Evolutionary conservation across 2,329 filamentous ascomycete species (phyloP).

Genomic region (Exophiala sp.): DNA sequence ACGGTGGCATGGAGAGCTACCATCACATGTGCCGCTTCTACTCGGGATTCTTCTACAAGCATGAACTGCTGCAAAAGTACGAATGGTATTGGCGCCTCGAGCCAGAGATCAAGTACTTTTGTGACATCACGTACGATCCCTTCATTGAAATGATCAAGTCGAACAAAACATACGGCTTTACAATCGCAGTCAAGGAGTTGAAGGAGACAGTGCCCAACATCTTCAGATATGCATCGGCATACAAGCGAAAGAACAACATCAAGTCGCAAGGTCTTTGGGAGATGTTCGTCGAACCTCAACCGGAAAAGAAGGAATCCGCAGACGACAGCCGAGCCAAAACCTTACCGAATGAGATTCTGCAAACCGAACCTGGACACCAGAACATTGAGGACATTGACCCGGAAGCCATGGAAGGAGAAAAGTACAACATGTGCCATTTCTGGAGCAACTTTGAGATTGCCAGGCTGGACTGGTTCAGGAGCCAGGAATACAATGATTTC

Average conservation of each 20-base stretch:
- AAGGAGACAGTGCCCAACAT: slow-evolving; percentile 98
- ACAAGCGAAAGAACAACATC: slow-evolving; percentile 87
- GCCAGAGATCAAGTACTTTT: slow-evolving; percentile 99
- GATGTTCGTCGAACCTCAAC: slow-evolving; percentile 84
- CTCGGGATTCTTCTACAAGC: slow-evolving; percentile 99
- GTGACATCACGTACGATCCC: slow-evolving; percentile 97
- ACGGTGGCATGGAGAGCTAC: slow-evolving; percentile 97
- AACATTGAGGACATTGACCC: slow-evolving; percentile 78
- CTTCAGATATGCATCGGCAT: slow-evolving; percentile 97
- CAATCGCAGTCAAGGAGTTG: slow-evolving; percentile 96
- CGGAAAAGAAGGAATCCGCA: slow-evolving; percentile 44
- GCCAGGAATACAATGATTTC: slow-evolving; percentile 95
- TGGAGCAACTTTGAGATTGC: slow-evolving; percentile 99
- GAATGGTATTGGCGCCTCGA: slow-evolving; percentile 99
- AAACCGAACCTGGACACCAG: slow-evolving; percentile 67
- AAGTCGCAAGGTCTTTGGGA: slow-evolving; percentile 94
- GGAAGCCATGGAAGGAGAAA: slow-evolving; percentile 93
- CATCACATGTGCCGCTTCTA: slow-evolving; percentile 99
- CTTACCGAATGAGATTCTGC: slow-evolving; percentile 77
- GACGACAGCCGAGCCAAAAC: slow-evolving; percentile 65
- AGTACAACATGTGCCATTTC: slow-evolving; percentile 99
- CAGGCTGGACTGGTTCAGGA: slow-evolving; percentile 89
- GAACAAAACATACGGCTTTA: slow-evolving; percentile 99
- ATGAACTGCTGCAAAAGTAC: slow-evolving; percentile 90
- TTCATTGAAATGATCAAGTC: slow-evolving; percentile 90